Percentiles rank a stretch among this genome's conserved stretches.
These are phyloP conservation scores for Diutina catenulata DNA, from an alignment of 1,139 yeast species.

Conservation along the genomic window DNA sequence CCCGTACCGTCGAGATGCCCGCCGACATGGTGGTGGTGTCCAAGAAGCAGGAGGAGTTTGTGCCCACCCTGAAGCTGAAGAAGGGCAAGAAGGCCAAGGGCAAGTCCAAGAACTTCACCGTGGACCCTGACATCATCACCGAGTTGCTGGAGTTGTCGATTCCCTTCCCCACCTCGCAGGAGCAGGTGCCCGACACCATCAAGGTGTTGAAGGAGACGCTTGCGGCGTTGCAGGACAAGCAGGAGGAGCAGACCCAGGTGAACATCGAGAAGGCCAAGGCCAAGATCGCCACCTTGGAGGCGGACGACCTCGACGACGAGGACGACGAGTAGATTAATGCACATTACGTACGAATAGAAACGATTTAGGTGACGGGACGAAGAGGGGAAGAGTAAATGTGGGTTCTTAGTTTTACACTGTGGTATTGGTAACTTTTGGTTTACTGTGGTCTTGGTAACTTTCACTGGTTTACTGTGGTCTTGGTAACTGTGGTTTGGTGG, in stretches of 20 bases:
- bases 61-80: conserved; percentile 40
- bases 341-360: too few species aligned
- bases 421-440: too few species aligned
- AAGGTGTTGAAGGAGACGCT: conserved; percentile 66
- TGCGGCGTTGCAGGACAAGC: conserved; percentile 56
- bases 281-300: conserved; percentile 55
- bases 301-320: conserved; percentile 20
- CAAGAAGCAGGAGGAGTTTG: conserved; percentile 49
- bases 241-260: conserved; percentile 71
- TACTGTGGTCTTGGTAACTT: too few species aligned
- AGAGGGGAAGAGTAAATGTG: too few species aligned
- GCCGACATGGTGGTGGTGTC: conserved; percentile 54
- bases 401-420: too few species aligned
- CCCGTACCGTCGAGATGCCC: conserved; percentile 48
- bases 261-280: conserved; percentile 69
- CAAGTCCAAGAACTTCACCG: conserved; percentile 40
- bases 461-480: too few species aligned
- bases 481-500: too few species aligned
- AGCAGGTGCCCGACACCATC: conserved; percentile 58
- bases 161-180: conserved; percentile 69
- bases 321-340: conserved; percentile 16
- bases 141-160: conserved; percentile 69
- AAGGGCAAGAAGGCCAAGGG: conserved; percentile 31
- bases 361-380: too few species aligned
- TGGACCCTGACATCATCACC: conserved; percentile 74